These are phyloP conservation scores for Nicotiana tomentosiformis DNA, from an alignment of 257 asterid species.

Conservation along the genomic window DNA sequence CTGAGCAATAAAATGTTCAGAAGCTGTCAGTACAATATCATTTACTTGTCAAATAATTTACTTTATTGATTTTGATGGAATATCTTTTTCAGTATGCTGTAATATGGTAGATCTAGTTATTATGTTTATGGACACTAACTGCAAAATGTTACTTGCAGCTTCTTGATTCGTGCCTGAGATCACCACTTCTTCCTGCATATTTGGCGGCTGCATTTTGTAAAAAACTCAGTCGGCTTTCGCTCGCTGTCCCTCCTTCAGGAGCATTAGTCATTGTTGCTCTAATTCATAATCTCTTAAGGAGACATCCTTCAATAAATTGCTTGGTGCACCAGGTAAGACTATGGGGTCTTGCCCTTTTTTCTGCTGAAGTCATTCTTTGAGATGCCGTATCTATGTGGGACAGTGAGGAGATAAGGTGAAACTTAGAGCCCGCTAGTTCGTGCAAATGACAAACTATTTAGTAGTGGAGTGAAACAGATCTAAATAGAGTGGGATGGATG, in stretches of 20 bases:
- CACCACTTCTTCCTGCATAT: constrained; percentile 95
- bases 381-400: background rate
- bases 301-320: constrained; percentile 89
- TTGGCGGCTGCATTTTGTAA: constrained; percentile 92
- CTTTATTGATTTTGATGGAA: background rate
- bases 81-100: background rate
- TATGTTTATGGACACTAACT: background rate
- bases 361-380: background rate
- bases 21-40: background rate
- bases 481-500: background rate
- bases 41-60: background rate
- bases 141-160: constrained; percentile 47
- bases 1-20: background rate
- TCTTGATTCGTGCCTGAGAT: constrained; percentile 87
- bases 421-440: background rate
- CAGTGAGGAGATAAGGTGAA: background rate
- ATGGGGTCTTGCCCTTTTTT: background rate
- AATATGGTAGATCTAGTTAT: background rate
- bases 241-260: constrained; percentile 80
- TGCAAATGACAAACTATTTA: background rate
- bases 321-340: constrained; percentile 69
- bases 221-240: constrained; percentile 81
- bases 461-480: background rate
- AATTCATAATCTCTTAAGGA: constrained; percentile 87
- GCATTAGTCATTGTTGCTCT: constrained; percentile 67